phyloP scores from a whole-genome alignment of 805 yeast genomes.

The Yamadazyma scolyti region DNA sequence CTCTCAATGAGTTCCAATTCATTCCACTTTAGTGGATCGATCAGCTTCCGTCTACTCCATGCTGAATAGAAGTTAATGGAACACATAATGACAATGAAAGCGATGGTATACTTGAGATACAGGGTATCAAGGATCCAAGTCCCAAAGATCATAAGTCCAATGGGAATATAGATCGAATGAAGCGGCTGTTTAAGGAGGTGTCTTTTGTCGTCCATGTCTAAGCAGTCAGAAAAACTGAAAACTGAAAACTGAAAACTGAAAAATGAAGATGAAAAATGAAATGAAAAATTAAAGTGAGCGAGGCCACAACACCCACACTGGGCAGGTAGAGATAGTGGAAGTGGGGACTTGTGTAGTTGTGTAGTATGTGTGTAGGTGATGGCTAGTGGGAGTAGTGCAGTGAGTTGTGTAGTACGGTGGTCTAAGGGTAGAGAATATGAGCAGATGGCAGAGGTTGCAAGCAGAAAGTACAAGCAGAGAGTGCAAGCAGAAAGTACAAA shows the following conservation, averaged over 20 bases:
- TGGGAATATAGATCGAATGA: constrained; percentile 75
- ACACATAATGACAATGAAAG: constrained; percentile 32
- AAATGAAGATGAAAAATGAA: too few species aligned
- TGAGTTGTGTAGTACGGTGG: too few species aligned
- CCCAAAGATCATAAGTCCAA: constrained; percentile 58
- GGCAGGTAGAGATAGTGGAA: too few species aligned
- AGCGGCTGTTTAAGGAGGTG: constrained; percentile 64
- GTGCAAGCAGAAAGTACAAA: background rate
- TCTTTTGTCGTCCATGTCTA: constrained; percentile 37
- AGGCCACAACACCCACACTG: too few species aligned
- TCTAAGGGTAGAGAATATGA: too few species aligned
- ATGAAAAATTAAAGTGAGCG: too few species aligned
- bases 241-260: background rate
- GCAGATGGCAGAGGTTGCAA: too few species aligned
- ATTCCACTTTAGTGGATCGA: constrained; percentile 54
- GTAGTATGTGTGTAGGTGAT: too few species aligned
- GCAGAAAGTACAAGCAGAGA: too few species aligned
- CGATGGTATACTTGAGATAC: constrained; percentile 44
- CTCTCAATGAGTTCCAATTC: constrained; percentile 69
- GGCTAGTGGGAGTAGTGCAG: too few species aligned
- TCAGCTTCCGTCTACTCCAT: constrained; percentile 40
- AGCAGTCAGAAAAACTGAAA: background rate
- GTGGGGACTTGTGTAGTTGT: too few species aligned
- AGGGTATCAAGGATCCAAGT: constrained; percentile 49
- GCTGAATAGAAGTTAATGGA: constrained; percentile 34